Evolutionary conservation across 176 grass and related monocot genomes (phyloP).

Genomic region (Luzula sylvatica): DNA sequence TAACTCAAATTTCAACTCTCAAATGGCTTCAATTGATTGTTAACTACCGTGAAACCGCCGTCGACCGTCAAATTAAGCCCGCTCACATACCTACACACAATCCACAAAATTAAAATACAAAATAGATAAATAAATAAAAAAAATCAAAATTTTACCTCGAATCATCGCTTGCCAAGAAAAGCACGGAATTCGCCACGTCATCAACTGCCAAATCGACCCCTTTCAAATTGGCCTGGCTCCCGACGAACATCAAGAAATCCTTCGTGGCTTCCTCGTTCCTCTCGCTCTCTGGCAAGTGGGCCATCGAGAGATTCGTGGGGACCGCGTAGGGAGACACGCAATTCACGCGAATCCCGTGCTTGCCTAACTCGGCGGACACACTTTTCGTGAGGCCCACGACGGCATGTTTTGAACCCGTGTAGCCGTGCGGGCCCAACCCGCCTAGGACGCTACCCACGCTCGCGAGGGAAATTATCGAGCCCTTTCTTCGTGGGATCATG

Average conservation of each 20-base stretch:
- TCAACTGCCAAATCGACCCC: constrained; percentile 30
- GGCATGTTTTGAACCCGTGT: constrained; percentile 66
- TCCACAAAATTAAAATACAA: no score
- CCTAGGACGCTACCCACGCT: constrained; percentile 43
- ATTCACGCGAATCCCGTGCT: constrained; percentile 73
- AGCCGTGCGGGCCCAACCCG: constrained; percentile 55
- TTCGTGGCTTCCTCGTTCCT: constrained; percentile 18
- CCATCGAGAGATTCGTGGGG: constrained; percentile 49
- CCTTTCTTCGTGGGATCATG: constrained; percentile 53
- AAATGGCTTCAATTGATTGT: constrained; percentile 27
- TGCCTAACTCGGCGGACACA: constrained; percentile 56
- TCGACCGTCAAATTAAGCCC: constrained; percentile 59
- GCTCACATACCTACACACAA: constrained; percentile 33
- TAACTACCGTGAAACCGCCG: constrained; percentile 37
- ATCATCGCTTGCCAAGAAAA: constrained; percentile 72
- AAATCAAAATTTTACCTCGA: constrained; percentile 24
- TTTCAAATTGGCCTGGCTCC: constrained; percentile 63
- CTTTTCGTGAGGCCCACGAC: constrained; percentile 68
- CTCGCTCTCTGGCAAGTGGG: constrained; percentile 23
- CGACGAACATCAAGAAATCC: constrained; percentile 31
- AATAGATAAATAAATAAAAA: no score
- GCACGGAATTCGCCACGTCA: constrained; percentile 58
- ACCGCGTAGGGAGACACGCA: constrained; percentile 67
- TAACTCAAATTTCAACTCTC: constrained; percentile 7
- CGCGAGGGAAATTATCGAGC: constrained; percentile 56